Evolutionary conservation across 306 rosid genomes (phyloP).

Genomic region (Herpetospermum pedunculosum): DNA sequence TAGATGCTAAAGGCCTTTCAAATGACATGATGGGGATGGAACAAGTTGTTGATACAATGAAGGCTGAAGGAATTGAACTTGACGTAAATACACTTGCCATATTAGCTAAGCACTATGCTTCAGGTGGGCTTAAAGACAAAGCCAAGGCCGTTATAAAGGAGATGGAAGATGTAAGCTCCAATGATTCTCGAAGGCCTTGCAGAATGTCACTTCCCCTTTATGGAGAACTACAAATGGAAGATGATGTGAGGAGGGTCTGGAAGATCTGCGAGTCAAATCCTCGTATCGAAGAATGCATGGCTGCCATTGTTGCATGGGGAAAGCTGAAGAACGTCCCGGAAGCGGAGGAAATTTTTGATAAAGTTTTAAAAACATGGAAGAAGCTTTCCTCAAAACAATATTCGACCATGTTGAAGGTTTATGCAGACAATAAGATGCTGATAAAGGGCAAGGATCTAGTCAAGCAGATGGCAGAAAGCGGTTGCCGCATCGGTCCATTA

Average conservation of each 20-base stretch:
- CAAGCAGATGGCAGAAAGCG: conserved; percentile 47
- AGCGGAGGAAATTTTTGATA: conserved; percentile 68
- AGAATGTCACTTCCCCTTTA: conserved; percentile 42
- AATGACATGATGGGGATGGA: conserved; percentile 75
- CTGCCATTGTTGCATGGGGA: conserved; percentile 78
- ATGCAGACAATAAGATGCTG: conserved; percentile 50
- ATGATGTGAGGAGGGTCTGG: conserved; percentile 75
- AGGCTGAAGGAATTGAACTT: conserved; percentile 52
- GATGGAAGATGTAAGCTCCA: conserved; percentile 49
- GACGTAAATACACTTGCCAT: conserved; percentile 20
- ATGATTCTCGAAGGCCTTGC: conserved; percentile 24
- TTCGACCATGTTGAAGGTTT: conserved; percentile 44
- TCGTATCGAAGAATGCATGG: conserved; percentile 29
- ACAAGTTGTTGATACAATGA: conserved; percentile 62
- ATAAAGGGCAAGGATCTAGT: conserved; percentile 61
- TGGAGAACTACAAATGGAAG: conserved; percentile 54
- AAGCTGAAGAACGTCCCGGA: conserved; percentile 51
- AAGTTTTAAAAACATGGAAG: conserved; percentile 27
- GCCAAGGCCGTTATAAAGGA: conserved; percentile 55
- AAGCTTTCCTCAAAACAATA: conserved; percentile 31
- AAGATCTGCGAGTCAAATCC: conserved; percentile 45
- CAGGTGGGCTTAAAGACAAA: conserved; percentile 51
- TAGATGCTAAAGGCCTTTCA: conserved; percentile 49
- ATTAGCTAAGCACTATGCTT: conserved; percentile 46
- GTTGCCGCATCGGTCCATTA: conserved; percentile 44